Conservation (phyloP, 1,284 basidiomycete genomes). For the Wallemia ichthyophaga region DNA sequence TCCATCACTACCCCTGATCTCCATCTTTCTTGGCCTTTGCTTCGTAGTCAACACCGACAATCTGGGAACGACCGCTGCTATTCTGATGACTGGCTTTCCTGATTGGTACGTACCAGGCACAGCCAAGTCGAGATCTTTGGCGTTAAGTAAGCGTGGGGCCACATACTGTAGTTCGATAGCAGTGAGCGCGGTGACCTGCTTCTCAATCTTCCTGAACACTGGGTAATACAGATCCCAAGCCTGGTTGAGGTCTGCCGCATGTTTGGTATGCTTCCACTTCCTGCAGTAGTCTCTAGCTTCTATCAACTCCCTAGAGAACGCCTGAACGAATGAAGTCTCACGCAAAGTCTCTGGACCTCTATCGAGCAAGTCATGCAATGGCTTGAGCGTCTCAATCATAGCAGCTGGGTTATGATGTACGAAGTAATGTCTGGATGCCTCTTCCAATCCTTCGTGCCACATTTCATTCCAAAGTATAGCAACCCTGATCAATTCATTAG, state of each 20-base stretch:
- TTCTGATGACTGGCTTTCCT: constrained; percentile 57
- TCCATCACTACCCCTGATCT: constrained; percentile 69
- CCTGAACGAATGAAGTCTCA: constrained; percentile 83
- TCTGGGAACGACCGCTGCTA: constrained; percentile 55
- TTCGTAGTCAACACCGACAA: constrained; percentile 89
- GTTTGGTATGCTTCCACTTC: constrained; percentile 59
- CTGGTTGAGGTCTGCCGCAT: constrained; percentile 70
- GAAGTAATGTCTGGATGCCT: constrained; percentile 88
- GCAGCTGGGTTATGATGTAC: constrained; percentile 96
- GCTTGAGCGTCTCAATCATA: constrained; percentile 85
- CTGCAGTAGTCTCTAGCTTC: constrained; percentile 83
- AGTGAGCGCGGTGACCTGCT: constrained; percentile 65
- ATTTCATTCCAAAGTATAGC: constrained; percentile 98
- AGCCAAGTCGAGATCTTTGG: constrained; percentile 68
- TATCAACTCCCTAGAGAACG: constrained; percentile 70
- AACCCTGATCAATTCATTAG: constrained; percentile 81
- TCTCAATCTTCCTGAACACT: constrained; percentile 91
- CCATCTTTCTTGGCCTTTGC: constrained; percentile 73
- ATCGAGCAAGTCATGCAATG: constrained; percentile 78
- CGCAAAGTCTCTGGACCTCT: constrained; percentile 77
- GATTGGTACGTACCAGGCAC: constrained; percentile 93
- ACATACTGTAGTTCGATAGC: constrained; percentile 92
- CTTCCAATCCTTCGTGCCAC: constrained; percentile 96
- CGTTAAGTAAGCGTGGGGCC: constrained; percentile 67
- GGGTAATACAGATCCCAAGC: constrained; percentile 95